Evolutionary conservation across 441 rosid species (phyloP).

Genomic region (Jatropha multifida): DNA sequence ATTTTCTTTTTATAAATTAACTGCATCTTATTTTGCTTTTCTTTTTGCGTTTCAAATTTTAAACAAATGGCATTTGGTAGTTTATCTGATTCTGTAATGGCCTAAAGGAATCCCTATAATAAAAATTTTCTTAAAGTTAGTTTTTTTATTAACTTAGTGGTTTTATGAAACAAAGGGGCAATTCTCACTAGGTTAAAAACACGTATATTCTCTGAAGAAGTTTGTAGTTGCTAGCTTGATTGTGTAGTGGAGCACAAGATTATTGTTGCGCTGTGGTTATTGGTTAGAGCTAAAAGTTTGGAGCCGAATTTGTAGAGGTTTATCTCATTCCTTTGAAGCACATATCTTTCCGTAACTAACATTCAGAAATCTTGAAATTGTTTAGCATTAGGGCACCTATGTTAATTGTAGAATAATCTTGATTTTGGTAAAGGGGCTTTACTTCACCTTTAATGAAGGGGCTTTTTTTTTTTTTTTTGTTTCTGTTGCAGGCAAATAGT

Average conservation of each 20-base stretch:
- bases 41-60: neutral
- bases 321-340: neutral
- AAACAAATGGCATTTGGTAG: neutral
- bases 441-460: neutral
- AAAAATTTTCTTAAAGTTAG: neutral
- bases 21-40: neutral
- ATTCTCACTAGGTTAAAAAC: neutral
- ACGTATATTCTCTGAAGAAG: neutral
- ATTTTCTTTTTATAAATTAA: neutral
- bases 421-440: neutral
- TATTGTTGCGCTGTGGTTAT: neutral
- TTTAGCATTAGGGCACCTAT: neutral
- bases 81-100: neutral
- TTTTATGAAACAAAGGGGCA: neutral
- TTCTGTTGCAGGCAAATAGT: slow-evolving; percentile 75
- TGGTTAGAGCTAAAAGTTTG: neutral
- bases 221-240: neutral
- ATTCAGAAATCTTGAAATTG: neutral
- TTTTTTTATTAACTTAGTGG: neutral
- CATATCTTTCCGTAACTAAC: neutral
- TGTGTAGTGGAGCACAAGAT: neutral
- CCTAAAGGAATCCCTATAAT: neutral
- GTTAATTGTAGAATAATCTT: neutral
- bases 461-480: slow-evolving; percentile 5
- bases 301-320: neutral